Conservation (phyloP, 2,329 filamentous ascomycete genomes). For the Aspergillus sp. region DNA sequence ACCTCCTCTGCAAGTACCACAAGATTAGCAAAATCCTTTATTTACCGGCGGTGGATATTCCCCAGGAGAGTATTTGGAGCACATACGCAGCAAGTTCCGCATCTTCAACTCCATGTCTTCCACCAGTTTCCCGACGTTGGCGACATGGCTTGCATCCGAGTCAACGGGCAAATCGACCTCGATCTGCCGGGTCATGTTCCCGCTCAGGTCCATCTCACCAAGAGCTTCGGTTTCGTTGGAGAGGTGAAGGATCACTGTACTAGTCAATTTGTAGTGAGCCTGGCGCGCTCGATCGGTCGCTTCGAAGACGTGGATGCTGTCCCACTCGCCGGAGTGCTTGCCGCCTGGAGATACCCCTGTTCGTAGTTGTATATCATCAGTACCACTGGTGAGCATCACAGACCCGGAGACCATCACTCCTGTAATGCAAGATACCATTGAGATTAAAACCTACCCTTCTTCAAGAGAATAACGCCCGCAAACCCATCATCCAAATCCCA, state of each 20-base stretch:
- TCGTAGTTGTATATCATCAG: conserved; percentile 1
- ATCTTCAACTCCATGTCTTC: conserved; percentile 99
- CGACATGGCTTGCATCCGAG: conserved; percentile 88
- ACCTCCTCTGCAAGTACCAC: conserved; percentile 68
- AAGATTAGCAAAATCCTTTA: conserved; percentile 16
- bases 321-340: conserved; percentile 81
- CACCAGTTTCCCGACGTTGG: conserved; percentile 88
- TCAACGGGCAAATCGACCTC: conserved; percentile 89
- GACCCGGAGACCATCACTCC: background rate
- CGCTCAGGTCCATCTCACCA: conserved; percentile 86
- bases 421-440: background rate
- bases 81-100: conserved; percentile 80
- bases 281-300: conserved; percentile 87
- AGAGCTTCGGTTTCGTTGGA: conserved; percentile 67
- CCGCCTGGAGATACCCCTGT: conserved; percentile 65
- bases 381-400: background rate
- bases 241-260: conserved; percentile 90
- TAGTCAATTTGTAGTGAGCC: conserved; percentile 96
- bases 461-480: conserved; percentile 89
- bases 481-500: conserved; percentile 99
- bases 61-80: background rate
- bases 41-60: background rate
- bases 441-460: conserved; percentile 66
- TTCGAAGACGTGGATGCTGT: conserved; percentile 98
- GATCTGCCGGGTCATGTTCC: conserved; percentile 97